Evolutionary conservation across 1,284 basidiomycete species (phyloP), one percentile per base, ranked within the genome.

Genomic region (Laetiporus sulphureus): DNA sequence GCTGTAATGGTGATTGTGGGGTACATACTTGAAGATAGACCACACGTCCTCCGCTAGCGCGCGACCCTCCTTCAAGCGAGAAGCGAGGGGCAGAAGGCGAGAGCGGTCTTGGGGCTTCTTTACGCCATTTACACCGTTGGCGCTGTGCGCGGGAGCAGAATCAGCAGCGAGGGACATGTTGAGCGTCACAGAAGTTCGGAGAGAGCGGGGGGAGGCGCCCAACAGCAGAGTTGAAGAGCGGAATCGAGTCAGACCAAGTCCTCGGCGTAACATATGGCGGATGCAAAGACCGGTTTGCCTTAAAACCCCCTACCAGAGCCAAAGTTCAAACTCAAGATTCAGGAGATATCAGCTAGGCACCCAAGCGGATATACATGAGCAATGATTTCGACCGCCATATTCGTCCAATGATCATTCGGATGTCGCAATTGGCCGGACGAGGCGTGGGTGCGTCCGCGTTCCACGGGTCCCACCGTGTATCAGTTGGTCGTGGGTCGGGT

Each of bases 1-100:
- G 13, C 31, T 34, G n/a, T 37, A 15, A 42, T 47, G n/a, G n/a
- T n/a, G n/a, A n/a, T n/a, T n/a, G n/a, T 40, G 31, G 27, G 10
- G 36, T 41, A 68, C 75, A 53, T 55, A 92, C 91, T 90, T 92
- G 77, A 80, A 94, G 60, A 93, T 90, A 3, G 88, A 87, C 91
- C 91, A 94, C 24, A 94, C 91, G 65, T 94, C 91, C 62, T 84
- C 75, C 8, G 75, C 80, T 29, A 90, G 63, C 2, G 87, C 86
- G 29, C 86, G 73, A 16, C 87, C 87, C 30, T 85, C 80, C 49
- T 61, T 67, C 47, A 90, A 67, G 36, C 86, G 73, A 1, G 79
- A 79, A 1, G 86, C 81, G 59, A 79, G 75, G 2, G 77, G 69
- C 36, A 88, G 67, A 42, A 76, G 67, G 33, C 71, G 69, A 3